A percentile compares a stretch with the other conserved stretches of the same genome.
Evolutionary conservation across 305 asterid genomes (phyloP).

Genomic region (Fraxinus velutina): DNA sequence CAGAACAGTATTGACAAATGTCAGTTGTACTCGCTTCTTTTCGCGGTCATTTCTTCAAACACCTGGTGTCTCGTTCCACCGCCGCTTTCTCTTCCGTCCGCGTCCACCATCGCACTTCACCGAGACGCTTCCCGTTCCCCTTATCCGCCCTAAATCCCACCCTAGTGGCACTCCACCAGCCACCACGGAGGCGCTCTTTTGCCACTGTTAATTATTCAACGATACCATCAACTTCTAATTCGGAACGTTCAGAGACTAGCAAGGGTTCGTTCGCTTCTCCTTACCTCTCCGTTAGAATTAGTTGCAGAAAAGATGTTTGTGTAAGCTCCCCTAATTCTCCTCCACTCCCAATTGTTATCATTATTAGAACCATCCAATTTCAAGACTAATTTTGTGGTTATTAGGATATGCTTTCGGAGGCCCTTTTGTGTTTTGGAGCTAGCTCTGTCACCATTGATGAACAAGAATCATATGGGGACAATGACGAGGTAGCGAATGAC

Average conservation of each 20-base stretch:
- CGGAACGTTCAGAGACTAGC: constrained; percentile 18
- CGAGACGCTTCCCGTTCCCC: constrained; percentile 8
- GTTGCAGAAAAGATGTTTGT: constrained; percentile 50
- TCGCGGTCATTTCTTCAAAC: constrained; percentile 71
- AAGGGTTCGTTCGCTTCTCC: constrained; percentile 50
- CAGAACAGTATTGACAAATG: constrained; percentile 18
- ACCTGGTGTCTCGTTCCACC: constrained; percentile 35
- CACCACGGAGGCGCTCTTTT: constrained; percentile 9
- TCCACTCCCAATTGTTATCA: not conserved
- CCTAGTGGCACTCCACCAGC: constrained; percentile 20
- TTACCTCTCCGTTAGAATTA: constrained; percentile 71
- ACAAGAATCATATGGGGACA: constrained; percentile 30
- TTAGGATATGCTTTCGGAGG: constrained; percentile 72
- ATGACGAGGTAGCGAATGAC: constrained; percentile 40
- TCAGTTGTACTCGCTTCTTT: constrained; percentile 30
- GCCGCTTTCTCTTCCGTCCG: constrained; percentile 26
- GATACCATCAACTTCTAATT: constrained; percentile 20
- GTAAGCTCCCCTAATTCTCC: constrained; percentile 34
- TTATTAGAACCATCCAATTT: not conserved
- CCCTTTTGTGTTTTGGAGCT: constrained; percentile 88
- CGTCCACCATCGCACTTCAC: constrained; percentile 13
- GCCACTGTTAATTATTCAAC: constrained; percentile 33
- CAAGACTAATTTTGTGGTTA: constrained; percentile 17
- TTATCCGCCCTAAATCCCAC: constrained; percentile 5
- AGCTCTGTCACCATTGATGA: constrained; percentile 63